These are phyloP conservation scores for Theobroma cacao DNA, from an alignment of 345 rosid species.

Conservation along the genomic window DNA sequence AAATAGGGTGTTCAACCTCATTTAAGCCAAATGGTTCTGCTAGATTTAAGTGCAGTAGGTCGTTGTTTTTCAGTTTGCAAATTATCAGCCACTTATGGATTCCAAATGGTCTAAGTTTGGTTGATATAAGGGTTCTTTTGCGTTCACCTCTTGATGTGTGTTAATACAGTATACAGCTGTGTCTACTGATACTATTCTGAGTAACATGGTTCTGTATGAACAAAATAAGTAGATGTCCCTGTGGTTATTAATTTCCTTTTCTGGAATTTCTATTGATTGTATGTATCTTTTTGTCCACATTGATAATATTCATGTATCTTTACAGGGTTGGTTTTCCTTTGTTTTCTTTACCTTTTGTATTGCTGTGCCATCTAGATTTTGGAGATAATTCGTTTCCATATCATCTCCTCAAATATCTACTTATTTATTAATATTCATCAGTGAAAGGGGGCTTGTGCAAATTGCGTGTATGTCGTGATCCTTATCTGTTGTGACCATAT, in stretches of 20 bases:
- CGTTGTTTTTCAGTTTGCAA: background rate
- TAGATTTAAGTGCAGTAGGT: background rate
- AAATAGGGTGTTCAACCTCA: background rate
- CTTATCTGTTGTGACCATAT: background rate
- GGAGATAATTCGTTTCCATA: background rate
- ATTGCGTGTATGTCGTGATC: background rate
- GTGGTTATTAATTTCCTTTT: background rate
- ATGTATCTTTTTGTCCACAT: background rate
- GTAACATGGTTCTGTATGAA: background rate
- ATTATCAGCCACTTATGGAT: background rate
- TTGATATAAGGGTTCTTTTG: background rate
- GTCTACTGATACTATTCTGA: background rate
- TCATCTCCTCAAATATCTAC: background rate
- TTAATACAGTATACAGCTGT: background rate
- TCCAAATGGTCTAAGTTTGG: background rate
- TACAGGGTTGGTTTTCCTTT: background rate
- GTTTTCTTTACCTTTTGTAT: background rate
- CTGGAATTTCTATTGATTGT: background rate
- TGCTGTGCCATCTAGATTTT: background rate
- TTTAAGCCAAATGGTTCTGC: background rate
- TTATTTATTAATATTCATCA: background rate
- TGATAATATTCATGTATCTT: background rate
- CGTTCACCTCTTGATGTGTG: background rate
- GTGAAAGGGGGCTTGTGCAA: background rate
- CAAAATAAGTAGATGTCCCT: background rate